phyloP scores from a whole-genome alignment of 1,284 basidiomycete species.

The Austroboletus niveus region DNA sequence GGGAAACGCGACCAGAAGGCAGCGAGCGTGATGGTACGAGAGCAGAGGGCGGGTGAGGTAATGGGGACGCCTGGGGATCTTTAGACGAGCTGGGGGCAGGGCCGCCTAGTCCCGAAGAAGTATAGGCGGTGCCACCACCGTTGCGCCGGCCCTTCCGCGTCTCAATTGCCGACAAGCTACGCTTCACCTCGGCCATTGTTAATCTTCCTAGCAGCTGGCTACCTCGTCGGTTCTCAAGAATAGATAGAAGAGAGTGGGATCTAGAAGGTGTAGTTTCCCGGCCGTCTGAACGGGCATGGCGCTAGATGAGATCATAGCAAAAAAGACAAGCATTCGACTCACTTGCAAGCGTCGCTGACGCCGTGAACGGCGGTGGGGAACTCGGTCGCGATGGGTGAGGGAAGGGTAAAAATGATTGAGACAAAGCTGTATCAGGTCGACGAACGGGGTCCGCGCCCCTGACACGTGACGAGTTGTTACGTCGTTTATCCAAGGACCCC shows the following conservation, averaged over 20 bases:
- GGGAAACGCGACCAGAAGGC: constrained; percentile 10
- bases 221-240: constrained; percentile 14
- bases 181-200: constrained; percentile 26
- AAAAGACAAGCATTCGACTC: not conserved
- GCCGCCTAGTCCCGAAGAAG: constrained; percentile 17
- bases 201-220: constrained; percentile 5
- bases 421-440: constrained; percentile 13
- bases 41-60: constrained; percentile 14
- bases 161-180: constrained; percentile 26
- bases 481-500: constrained; percentile 23
- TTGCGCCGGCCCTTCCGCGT: constrained; percentile 12
- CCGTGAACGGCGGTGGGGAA: constrained; percentile 15
- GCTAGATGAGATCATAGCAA: not conserved
- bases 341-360: constrained; percentile 30
- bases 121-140: constrained; percentile 14
- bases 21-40: constrained; percentile 21
- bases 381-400: constrained; percentile 27
- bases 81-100: constrained; percentile 16
- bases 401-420: constrained; percentile 34
- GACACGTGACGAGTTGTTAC: constrained; percentile 19
- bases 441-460: constrained; percentile 16
- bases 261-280: constrained; percentile 10
- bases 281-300: constrained; percentile 9
- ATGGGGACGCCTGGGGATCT: constrained; percentile 5
- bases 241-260: constrained; percentile 25